Base-by-base conservation (phyloP, 1,284 basidiomycete genomes). In the Sparassis latifolia region DNA sequence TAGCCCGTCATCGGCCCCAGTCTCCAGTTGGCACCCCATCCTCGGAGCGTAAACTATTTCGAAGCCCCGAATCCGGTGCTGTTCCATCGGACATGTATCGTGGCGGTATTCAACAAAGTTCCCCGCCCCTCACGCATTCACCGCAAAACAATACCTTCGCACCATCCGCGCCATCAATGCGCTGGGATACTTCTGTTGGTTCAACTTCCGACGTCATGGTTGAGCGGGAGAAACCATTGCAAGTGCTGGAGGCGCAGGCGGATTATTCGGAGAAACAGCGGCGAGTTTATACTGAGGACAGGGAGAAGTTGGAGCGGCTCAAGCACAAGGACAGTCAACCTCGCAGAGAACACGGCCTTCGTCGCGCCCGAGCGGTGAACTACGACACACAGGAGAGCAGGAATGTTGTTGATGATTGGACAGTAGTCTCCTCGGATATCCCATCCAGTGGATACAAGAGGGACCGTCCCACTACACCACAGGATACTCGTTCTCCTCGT, bases 221-320 rank as follows among this genome's bases (percentile, higher is more conserved):
- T 12, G 78, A 82, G 41, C 72, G 76, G 28, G 78, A 81, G 51
- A 66, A 69, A 39, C 58, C 63, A 10, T 54, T 70, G 42, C 71
- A 67, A 53, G 56, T 62, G n/a, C 58, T 68, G 27, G 75, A 78
- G 54, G 69, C 65, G 39, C 66, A 69, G 39, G 50, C 65, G 45
- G 72, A 73, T 20, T 58, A 60, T 31, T 27, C 49, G n/a, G 55
- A 62, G 10, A 55, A 60, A 44, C 63, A 62, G 48, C 69, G 67
- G 44, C 68, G 67, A 55, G 63, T 62, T 20, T 20, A 20, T 20
- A 20, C 20, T 20, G 20, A 53, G 10, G 58, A 54, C 10, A 49
- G 52, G 29, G 56, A 59, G n/a, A 55, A 57, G 29, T 45, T 52
- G 28, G 55, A 57, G 29, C 48, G 52, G 28, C 56, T 52, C 5